phyloP scores from a whole-genome alignment of 225 moss, liverwort and hornwort species.

The Polytrichum commune region DNA sequence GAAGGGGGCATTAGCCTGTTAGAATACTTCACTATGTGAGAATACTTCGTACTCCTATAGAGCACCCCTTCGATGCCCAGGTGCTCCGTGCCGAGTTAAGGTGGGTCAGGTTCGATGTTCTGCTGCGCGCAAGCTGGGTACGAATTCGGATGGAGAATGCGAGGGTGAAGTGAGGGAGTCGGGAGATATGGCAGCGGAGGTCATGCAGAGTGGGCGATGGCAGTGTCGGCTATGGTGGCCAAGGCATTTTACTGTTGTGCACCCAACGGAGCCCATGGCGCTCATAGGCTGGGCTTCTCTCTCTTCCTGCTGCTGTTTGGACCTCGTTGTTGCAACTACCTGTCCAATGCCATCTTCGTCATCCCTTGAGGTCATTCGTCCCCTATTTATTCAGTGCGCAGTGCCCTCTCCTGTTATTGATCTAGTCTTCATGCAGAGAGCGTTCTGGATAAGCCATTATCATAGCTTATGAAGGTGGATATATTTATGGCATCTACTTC shows the following conservation, averaged over 20 bases:
- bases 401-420: too few relatives aligned
- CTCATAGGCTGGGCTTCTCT: constrained; percentile 54
- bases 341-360: constrained; percentile 34
- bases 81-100: too few relatives aligned
- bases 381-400: neutral
- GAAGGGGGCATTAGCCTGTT: too few relatives aligned
- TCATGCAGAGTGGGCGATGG: constrained; percentile 25
- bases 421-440: too few relatives aligned
- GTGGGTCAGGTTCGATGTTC: too few relatives aligned
- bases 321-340: constrained; percentile 50
- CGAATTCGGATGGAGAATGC: constrained; percentile 29
- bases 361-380: constrained; percentile 29
- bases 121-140: too few relatives aligned
- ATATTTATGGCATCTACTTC: too few relatives aligned
- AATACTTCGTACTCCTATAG: too few relatives aligned
- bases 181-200: constrained; percentile 27
- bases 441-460: too few relatives aligned
- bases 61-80: too few relatives aligned
- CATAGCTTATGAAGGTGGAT: too few relatives aligned
- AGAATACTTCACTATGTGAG: too few relatives aligned
- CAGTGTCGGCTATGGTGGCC: constrained; percentile 72
- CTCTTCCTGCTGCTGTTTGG: constrained; percentile 37
- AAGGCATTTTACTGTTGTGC: constrained; percentile 32
- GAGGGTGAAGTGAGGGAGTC: constrained; percentile 11
- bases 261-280: constrained; percentile 37